Base-by-base conservation (phyloP, 164 flowering plant genomes). In the Magnolia kwangsiensis region DNA sequence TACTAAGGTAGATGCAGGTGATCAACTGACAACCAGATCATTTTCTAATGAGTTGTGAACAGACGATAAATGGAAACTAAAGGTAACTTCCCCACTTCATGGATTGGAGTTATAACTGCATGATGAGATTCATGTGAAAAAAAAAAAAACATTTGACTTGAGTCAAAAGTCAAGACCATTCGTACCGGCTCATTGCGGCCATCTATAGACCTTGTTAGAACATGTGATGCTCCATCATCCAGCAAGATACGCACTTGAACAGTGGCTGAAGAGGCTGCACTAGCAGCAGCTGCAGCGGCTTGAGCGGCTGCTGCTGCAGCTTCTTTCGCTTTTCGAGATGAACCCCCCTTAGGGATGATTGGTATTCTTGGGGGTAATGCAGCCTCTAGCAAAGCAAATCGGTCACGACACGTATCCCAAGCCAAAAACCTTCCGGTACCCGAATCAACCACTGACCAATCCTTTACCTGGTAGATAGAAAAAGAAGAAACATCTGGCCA, bases 401-500 rank as follows among this genome's bases (percentile, higher is more conserved):
- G 88, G 72, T 96, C 99, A 75, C 96, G 85, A 81, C 99, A 96
- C 64, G 94, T 87, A 83, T 96, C 99, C 99, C 99, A 96, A 66
- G 98, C 98, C 77, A 96, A 87, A 80, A 91, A 97, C 84, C 97
- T 90, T 69, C 97, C 99, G 78, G 91, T 92, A 70, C 99, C 99
- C 59, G 98, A 92, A 84, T 96, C 98, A 79, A 94, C 99, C 69
- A 96, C 85, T 18, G 99, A 90, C 99, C 99, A 96, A 73, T 96
- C 98, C 84, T 88, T 85, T 58, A 92, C 97, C 86, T 94, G 94
- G 87, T 96, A 96, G 58, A 96, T 81, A 8, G 97, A 88, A 84
- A 96, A 96, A 85, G 87, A 92, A 77, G 95, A 95, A 76, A 94
- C 89, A 84, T 96, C 99, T 24, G 99, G 99, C 99, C 99, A 96